phyloP scores from a whole-genome alignment of 371 early-diverging fungal genomes.

The Mortierella sp. region DNA sequence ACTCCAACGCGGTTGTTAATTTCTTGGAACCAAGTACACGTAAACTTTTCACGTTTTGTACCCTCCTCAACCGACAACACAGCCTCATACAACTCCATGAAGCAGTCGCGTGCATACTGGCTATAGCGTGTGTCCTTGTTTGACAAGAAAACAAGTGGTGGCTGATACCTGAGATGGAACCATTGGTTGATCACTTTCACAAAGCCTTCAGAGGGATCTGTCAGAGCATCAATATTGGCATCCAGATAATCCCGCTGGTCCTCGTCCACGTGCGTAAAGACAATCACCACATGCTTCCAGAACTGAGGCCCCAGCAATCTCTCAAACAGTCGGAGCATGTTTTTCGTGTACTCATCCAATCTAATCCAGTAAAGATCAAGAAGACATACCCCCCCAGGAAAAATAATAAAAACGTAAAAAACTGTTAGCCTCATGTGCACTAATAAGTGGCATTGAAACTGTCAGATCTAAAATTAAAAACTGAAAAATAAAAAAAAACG shows the following conservation, averaged over 20 bases:
- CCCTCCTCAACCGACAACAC: constrained; percentile 62
- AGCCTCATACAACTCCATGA: constrained; percentile 64
- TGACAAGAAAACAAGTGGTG: constrained; percentile 65
- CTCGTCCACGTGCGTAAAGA: constrained; percentile 72
- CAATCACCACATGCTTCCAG: constrained; percentile 70
- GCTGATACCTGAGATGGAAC: constrained; percentile 53
- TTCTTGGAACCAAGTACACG: constrained; percentile 65
- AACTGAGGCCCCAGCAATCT: constrained; percentile 67
- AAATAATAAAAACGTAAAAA: too few species aligned
- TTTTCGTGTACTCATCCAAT: constrained; percentile 70
- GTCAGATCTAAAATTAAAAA: too few species aligned
- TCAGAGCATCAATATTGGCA: constrained; percentile 66
- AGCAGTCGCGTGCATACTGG: constrained; percentile 61
- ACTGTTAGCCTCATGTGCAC: not conserved
- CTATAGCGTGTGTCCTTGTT: constrained; percentile 62
- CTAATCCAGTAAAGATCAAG: constrained; percentile 24
- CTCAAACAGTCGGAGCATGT: constrained; percentile 67
- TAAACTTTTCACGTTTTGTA: constrained; percentile 60
- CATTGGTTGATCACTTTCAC: constrained; percentile 59
- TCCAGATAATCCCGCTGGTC: constrained; percentile 65
- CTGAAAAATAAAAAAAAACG: not conserved
- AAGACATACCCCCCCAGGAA: not conserved
- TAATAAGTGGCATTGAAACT: not conserved
- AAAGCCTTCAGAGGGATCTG: constrained; percentile 61
- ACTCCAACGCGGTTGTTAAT: constrained; percentile 53